Evolutionary conservation across 305 asterid genomes (phyloP).

Genomic region (Fraxinus platypoda): DNA sequence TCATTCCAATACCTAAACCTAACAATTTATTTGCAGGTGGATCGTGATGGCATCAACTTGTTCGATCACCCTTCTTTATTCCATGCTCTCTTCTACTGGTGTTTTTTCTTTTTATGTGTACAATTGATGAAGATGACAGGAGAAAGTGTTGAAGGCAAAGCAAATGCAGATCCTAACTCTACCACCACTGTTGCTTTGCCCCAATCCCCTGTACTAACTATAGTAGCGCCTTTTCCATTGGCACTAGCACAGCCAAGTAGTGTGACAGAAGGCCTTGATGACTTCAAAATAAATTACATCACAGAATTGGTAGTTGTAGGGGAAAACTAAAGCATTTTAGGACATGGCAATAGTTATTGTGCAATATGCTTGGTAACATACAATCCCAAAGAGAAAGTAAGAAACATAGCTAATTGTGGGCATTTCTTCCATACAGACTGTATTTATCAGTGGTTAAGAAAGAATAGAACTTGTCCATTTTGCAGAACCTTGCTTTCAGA

Average conservation of each 20-base stretch:
- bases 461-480: constrained; percentile 46
- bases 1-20: too few species aligned
- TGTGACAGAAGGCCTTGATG: background rate
- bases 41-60: background rate
- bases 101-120: background rate
- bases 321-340: constrained; percentile 16
- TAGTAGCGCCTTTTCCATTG: background rate
- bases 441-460: constrained; percentile 48
- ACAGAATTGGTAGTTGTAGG: constrained; percentile 20
- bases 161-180: background rate
- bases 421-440: constrained; percentile 52
- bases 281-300: background rate
- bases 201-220: too few species aligned
- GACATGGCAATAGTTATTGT: constrained; percentile 15
- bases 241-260: background rate
- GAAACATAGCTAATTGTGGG: constrained; percentile 38
- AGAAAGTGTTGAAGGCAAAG: background rate
- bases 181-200: background rate
- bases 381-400: constrained; percentile 24
- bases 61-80: background rate
- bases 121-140: background rate
- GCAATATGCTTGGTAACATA: constrained; percentile 34
- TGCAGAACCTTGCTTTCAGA: constrained; percentile 40
- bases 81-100: background rate
- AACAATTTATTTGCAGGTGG: background rate